Evolutionary conservation across 768 basidiomycete genomes (phyloP), one percentile per base, ranked within the genome.

Genomic region (Suillus subluteus): DNA sequence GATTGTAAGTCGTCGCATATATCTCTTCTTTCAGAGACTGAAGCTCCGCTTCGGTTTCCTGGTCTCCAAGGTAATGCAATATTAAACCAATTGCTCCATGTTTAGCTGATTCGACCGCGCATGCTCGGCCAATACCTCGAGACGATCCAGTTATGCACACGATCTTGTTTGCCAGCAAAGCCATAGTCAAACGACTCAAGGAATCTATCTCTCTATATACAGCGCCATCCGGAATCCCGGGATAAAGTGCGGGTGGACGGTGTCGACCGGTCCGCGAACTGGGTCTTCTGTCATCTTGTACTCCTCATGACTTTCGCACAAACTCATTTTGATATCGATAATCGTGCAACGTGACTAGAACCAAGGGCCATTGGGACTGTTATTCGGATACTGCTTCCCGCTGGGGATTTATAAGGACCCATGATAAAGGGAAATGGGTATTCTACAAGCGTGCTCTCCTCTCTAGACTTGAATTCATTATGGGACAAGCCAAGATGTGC

Each of bases 91-190:
- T 77, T 18, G 90, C 91, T 9, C 90, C 90, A 66, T 91, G 85
- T 67, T 85, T 83, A 4, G 86, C 87, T 62, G 84, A 86, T 68
- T 89, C 88, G 21, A 90, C 74, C 26, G 88, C 90, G 69, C 88
- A 89, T 37, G 86, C 88, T 67, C 88, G 82, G 15, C 91, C 91
- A 66, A 93, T 93, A 26, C 91, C 91, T 66, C 88, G 81, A 8
- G 88, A 89, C n/a, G 88, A 82, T 21, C 91, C 91, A 18, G 91
- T 92, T 69, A 93, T 88, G 66, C 86, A 86, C 18, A 91, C 86
- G 48, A 90, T 78, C 73, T 91, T 91, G 71, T 82, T 79, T 26
- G 78, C 70, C 32, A 85, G 82, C 23, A 89, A 77, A 62, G 77
- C 69, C 81, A 83, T 84, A 52, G 41, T 40, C 23, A 52, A 41